A percentile compares a stretch with the other conserved stretches of the same genome.
phyloP scores from a whole-genome alignment of 2,329 filamentous ascomycete species.

The Arthrobotrys sinensis region DNA sequence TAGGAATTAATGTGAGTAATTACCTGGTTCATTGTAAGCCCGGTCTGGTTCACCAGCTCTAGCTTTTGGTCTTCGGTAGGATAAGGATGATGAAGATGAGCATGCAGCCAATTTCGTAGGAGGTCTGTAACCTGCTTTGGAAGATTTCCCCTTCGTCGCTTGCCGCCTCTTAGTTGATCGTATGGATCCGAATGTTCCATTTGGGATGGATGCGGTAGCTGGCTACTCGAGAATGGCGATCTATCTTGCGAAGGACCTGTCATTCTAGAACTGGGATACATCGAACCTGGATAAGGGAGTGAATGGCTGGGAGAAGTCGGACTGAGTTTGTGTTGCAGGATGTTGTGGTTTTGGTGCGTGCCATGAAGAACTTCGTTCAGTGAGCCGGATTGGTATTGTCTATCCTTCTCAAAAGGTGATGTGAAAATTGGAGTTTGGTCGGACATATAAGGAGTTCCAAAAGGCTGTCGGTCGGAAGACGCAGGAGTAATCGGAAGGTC shows the following conservation, averaged over 20 bases:
- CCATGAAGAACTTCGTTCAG: slow-evolving; percentile 57
- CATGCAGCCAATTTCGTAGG: slow-evolving; percentile 82
- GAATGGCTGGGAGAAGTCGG: slow-evolving; percentile 56
- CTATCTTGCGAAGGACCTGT: slow-evolving; percentile 60
- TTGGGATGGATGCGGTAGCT: slow-evolving; percentile 61
- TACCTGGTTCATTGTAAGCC: slow-evolving; percentile 75
- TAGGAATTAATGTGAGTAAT: slow-evolving; percentile 17
- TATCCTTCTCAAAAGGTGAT: slow-evolving; percentile 59
- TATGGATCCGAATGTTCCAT: slow-evolving; percentile 63
- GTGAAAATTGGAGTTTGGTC: slow-evolving; percentile 57
- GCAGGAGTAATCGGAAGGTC: slow-evolving; percentile 59
- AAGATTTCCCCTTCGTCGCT: slow-evolving; percentile 82
- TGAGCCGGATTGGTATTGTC: slow-evolving; percentile 54
- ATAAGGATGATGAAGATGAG: slow-evolving; percentile 85
- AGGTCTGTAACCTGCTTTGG: slow-evolving; percentile 92
- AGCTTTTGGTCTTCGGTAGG: slow-evolving; percentile 91
- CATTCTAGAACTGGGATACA: slow-evolving; percentile 55
- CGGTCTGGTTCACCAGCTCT: slow-evolving; percentile 81
- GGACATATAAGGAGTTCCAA: slow-evolving; percentile 47
- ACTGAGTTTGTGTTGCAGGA: slow-evolving; percentile 60
- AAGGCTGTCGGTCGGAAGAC: slow-evolving; percentile 57
- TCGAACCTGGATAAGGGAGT: slow-evolving; percentile 62
- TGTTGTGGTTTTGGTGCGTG: slow-evolving; percentile 60
- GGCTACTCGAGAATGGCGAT: slow-evolving; percentile 63
- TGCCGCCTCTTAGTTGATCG: slow-evolving; percentile 66